Evolutionary conservation across 805 yeast species (phyloP).

Genomic region (Scheffersomyces coipomensis): DNA sequence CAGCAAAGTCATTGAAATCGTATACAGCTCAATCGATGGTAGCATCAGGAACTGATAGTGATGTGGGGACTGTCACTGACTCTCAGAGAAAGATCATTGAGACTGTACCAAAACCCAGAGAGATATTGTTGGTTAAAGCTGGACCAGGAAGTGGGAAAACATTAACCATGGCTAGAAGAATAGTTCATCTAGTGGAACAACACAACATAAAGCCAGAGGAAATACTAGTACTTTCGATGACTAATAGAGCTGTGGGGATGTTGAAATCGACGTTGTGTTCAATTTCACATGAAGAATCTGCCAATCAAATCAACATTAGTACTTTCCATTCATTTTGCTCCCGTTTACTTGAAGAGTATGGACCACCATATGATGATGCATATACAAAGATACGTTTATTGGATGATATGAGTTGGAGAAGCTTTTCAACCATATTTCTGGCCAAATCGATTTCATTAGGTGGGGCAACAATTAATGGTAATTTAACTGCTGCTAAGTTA

Average conservation of each 20-base stretch:
- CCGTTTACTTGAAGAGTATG: conserved; percentile 41
- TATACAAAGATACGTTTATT: conserved; percentile 29
- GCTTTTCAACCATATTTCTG: conserved; percentile 31
- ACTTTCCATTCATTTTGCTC: conserved; percentile 70
- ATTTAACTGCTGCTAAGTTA: conserved; percentile 19
- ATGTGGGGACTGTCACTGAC: conserved; percentile 28
- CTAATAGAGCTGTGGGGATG: conserved; percentile 65
- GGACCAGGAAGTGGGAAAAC: conserved; percentile 82
- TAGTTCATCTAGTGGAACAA: conserved; percentile 44
- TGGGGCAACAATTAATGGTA: conserved; percentile 21
- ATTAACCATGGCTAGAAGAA: conserved; percentile 52
- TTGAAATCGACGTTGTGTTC: conserved; percentile 28
- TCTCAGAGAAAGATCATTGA: conserved; percentile 48
- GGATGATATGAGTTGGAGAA: conserved; percentile 56
- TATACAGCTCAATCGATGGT: neutral
- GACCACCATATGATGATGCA: conserved; percentile 11
- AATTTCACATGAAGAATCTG: conserved; percentile 31
- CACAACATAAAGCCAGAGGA: conserved; percentile 46
- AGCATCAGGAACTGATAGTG: neutral
- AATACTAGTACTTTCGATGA: conserved; percentile 62
- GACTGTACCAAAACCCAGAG: conserved; percentile 34
- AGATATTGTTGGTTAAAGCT: conserved; percentile 53
- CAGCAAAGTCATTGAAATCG: no score
- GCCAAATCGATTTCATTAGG: conserved; percentile 26
- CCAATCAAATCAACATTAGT: conserved; percentile 37